Evolutionary conservation across 202 grass and related monocot species (phyloP), one percentile per base, ranked within the genome.

Genomic region (Sporobolus alterniflorus): DNA sequence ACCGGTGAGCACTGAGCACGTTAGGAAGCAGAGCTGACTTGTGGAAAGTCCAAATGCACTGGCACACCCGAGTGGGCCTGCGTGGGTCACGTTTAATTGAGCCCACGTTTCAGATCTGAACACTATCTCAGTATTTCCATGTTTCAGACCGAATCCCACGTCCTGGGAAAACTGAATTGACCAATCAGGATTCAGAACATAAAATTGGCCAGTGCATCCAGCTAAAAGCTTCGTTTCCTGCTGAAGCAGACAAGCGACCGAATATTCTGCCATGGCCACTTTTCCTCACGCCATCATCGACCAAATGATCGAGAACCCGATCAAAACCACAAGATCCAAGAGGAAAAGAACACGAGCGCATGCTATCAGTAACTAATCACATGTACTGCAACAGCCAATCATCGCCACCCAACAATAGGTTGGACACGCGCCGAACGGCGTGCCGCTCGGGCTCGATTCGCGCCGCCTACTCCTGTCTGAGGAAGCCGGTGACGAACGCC

Each of bases 401-500:
- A 20, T 71, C 26, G 2, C 79, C 34, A 22, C 26, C 36, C 6
- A 65, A 73, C 57, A n/a, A n/a, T n/a, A 69, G 36, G 26, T 39
- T 30, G 31, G 29, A 59, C 41, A 60, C 52, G 57, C 18, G 56
- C 55, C 61, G 20, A 24, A 15, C 48, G 8, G 57, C n/a, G 39
- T 5, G 46, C 12, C n/a, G 31, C 13, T 59, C 36, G n/a, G 9
- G 24, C 20, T 52, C 32, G 49, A 40, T 33, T 3, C 8, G 21
- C 8, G 21, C 16, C 50, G 65, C 84, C 84, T 84, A 94, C 40
- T 59, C 73, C 51, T 69, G 81, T 65, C 61, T 64, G 0, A 92
- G 44, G 72, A 82, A 92, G 0, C 34, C 71, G 43, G 80, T 52
- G 21, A 89, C 81, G 81, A 84, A 88, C 12, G 39, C 76, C 43